phyloP scores from a whole-genome alignment of 805 yeast genomes.

The Dipodascus geniculatus region DNA sequence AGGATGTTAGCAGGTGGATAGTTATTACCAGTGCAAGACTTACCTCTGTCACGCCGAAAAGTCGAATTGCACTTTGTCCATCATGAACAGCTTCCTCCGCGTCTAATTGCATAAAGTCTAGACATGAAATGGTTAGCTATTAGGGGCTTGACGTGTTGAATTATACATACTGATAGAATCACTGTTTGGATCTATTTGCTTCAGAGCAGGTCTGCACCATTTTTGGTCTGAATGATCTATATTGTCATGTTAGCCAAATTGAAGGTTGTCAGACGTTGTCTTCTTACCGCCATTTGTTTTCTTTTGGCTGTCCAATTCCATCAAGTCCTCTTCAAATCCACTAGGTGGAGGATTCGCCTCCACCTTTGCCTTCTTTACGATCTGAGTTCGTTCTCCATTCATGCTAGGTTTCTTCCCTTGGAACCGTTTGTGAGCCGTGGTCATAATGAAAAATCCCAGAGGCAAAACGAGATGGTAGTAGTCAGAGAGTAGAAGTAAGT shows the following conservation, averaged over 20 bases:
- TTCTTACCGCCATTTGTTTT: slow-evolving; percentile 13
- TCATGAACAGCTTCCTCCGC: slow-evolving; percentile 70
- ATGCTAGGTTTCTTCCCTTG: background rate
- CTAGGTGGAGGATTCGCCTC: slow-evolving; percentile 23
- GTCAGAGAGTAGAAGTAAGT: background rate
- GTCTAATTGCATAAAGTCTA: slow-evolving; percentile 79
- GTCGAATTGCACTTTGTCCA: slow-evolving; percentile 47
- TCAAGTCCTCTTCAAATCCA: slow-evolving; percentile 41
- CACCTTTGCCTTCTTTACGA: background rate
- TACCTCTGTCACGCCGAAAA: slow-evolving; percentile 76
- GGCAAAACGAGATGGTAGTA: too few species aligned
- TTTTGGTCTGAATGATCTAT: slow-evolving; percentile 23
- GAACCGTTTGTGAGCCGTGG: background rate
- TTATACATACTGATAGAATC: slow-evolving; percentile 32
- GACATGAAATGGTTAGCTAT: background rate
- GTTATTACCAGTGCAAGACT: background rate
- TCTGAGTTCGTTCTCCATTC: background rate
- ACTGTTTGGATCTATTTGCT: slow-evolving; percentile 34
- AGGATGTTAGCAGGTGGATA: background rate
- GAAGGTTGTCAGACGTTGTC: too few species aligned
- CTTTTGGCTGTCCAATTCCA: slow-evolving; percentile 32
- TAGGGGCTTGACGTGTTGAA: background rate
- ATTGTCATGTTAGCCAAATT: too few species aligned
- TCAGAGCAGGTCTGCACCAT: slow-evolving; percentile 48
- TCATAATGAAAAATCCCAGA: background rate